Base-by-base conservation (phyloP, 805 yeast genomes). In the Torulaspora gathmanii region DNA sequence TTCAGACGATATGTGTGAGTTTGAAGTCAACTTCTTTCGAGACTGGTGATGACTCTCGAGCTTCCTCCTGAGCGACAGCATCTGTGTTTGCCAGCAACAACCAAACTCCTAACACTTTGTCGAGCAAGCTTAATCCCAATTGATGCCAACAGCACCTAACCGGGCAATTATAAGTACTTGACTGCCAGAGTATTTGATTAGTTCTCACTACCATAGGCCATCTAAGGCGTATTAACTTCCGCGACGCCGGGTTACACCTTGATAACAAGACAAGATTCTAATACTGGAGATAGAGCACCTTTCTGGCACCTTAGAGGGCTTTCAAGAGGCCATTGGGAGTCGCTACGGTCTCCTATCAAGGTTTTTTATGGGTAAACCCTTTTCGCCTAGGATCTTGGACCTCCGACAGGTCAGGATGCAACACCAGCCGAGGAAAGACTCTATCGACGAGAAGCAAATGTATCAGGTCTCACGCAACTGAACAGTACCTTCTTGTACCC, bases 51-150 rank as follows among this genome's bases (percentile, higher is more conserved):
- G 52, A n/a, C 43, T 44, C 31, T 61, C 65, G 3, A 54, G 60
- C 37, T 54, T 56, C 50, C 55, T 56, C 44, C 60, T 53, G 22
- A 63, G 44, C 13, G 61, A 54, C 35, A 57, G 35, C 56, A 60
- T 58, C 45, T n/a, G 25, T n/a, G 13, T 23, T 39, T 16, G 15
- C 17, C 25, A 39, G 17, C 29, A 45, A 29, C 25, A 37, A 29
- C 11, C 34, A 13, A 15, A 34, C 26, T 38, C 30, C 29, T 3
- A 13, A 31, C 20, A 22, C 13, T 15, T 39, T 11, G n/a, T 20
- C 15, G 23, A 20, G 9, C 28, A 34, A 34, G n/a, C 23, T 34
- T 13, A 34, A 8, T 5, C 27, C 17, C n/a, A 15, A 34, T n/a
- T 20, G 17, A 34, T 22, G 19, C 16, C 7, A 17, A 20, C 20